Conservation (phyloP, 1,139 yeast genomes). For the Hyphopichia wangnamkhiaoensis region DNA sequence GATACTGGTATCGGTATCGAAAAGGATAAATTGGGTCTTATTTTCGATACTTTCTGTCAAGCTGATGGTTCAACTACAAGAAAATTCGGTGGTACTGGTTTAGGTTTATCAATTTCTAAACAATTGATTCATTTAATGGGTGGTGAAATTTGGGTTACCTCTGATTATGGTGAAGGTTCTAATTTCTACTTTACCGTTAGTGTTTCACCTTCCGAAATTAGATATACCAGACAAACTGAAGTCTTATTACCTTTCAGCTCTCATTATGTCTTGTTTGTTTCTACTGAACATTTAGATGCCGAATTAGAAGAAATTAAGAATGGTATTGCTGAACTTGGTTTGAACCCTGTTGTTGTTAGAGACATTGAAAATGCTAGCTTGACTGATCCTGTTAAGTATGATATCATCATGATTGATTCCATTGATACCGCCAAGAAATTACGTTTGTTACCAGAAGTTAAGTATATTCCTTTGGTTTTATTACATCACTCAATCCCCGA, state of each 20-base stretch:
- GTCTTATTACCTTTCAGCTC: slow-evolving; percentile 70
- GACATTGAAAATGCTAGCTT: slow-evolving; percentile 52
- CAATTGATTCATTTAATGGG: slow-evolving; percentile 88
- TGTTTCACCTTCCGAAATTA: slow-evolving; percentile 70
- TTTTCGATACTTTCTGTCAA: slow-evolving; percentile 87
- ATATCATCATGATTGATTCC: slow-evolving; percentile 79
- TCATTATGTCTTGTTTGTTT: slow-evolving; percentile 69
- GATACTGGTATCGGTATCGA: slow-evolving; percentile 91
- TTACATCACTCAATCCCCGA: slow-evolving; percentile 78
- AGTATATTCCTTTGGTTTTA: slow-evolving; percentile 78
- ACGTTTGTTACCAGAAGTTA: slow-evolving; percentile 69
- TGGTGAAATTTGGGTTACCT: slow-evolving; percentile 86
- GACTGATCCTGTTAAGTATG: slow-evolving; percentile 63
- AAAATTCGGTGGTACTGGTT: slow-evolving; percentile 80
- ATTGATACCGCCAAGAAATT: slow-evolving; percentile 71
- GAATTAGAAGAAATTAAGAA: slow-evolving; percentile 48
- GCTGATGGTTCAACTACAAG: slow-evolving; percentile 93
- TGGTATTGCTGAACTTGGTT: slow-evolving; percentile 44
- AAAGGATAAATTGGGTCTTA: slow-evolving; percentile 76
- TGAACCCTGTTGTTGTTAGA: slow-evolving; percentile 51
- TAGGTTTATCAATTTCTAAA: slow-evolving; percentile 64
- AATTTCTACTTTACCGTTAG: slow-evolving; percentile 78
- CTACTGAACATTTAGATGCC: slow-evolving; percentile 58
- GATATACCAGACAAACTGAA: slow-evolving; percentile 66
- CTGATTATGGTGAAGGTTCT: slow-evolving; percentile 79